Evolutionary conservation across 1,284 basidiomycete genomes (phyloP), one percentile per base, ranked within the genome.

Genomic region (Neolentinus lepideus): DNA sequence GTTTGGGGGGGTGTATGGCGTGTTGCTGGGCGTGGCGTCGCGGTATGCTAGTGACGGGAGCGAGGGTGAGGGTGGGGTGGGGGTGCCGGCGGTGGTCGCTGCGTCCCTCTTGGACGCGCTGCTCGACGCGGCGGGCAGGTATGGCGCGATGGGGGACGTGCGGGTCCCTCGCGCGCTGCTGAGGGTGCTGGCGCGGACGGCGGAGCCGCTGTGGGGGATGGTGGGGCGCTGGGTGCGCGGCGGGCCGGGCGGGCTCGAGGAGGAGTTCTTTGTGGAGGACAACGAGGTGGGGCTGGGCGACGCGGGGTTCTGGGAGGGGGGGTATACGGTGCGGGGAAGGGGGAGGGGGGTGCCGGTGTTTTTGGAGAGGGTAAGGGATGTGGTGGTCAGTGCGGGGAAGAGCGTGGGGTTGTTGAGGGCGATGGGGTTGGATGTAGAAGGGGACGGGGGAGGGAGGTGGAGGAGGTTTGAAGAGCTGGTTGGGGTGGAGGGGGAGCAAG

Each of bases 201-300:
- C 81, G 0, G 83, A 85, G 63, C 90, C 91, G 0, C 70, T 85
- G 2, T 94, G 92, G 92, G 62, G 62, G 1, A 84, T 88, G 79
- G 72, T 90, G 0, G 80, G 83, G 21, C 72, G 74, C 52, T 94
- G 92, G 92, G 69, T 94, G 9, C 9, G 22, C 10, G 47, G 21
- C 51, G 62, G 52, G 61, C 63, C 60, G 14, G 58, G 61, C n/a
- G 68, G 74, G 22, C 68, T 84, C 1, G 80, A 90, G 16, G 83
- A 85, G 6, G 92, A 94, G 64, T 92, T 92, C 70, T 93, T 92
- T 68, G 81, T 94, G 54, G 83, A 88, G 62, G 82, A 76, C 63
- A 90, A 78, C 65, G 83, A 78, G 58, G 74, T 83, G 59, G 79
- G 71, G n/a, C 67, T 81, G 59, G 69, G 83, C 63, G 85, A 81